These are phyloP conservation scores for Fibroporia radiculosa DNA, from an alignment of 768 basidiomycete genomes.

Conservation along the genomic window DNA sequence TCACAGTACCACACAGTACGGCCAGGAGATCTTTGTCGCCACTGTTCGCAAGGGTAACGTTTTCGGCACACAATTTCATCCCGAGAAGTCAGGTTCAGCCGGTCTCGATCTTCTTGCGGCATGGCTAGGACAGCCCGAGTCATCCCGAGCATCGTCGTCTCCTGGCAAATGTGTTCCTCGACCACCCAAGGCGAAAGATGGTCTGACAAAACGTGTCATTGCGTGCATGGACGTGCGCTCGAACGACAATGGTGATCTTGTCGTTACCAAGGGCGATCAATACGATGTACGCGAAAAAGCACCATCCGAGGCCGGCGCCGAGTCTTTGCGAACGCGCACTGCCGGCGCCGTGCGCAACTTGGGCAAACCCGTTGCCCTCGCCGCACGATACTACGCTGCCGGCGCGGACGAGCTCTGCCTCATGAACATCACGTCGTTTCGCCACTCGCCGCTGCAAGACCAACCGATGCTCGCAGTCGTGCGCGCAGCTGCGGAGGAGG, in stretches of 20 bases:
- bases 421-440: slow-evolving; percentile 99
- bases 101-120: slow-evolving; percentile 73
- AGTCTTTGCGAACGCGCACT: slow-evolving; percentile 29
- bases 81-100: slow-evolving; percentile 90
- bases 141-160: slow-evolving; percentile 28
- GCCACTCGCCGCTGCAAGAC: slow-evolving; percentile 88
- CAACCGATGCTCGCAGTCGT: slow-evolving; percentile 99
- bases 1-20: slow-evolving; percentile 87
- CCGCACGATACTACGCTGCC: slow-evolving; percentile 73
- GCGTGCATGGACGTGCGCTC: slow-evolving; percentile 97
- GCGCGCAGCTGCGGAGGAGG: slow-evolving; percentile 75
- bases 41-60: slow-evolving; percentile 76
- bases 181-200: slow-evolving; percentile 41
- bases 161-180: slow-evolving; percentile 28
- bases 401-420: slow-evolving; percentile 97
- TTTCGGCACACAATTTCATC: slow-evolving; percentile 94
- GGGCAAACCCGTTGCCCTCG: slow-evolving; percentile 92
- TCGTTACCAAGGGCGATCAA: slow-evolving; percentile 99
- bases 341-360: slow-evolving; percentile 89
- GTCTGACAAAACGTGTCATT: slow-evolving; percentile 88
- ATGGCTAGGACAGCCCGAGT: slow-evolving; percentile 63
- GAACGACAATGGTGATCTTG: slow-evolving; percentile 93
- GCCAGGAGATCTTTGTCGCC: slow-evolving; percentile 86
- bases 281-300: slow-evolving; percentile 92
- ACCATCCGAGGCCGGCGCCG: slow-evolving; percentile 15